Evolutionary conservation across 2,329 filamentous ascomycete species (phyloP), one percentile per base, ranked within the genome.

Genomic region (Neoscytalidium dimidiatum): DNA sequence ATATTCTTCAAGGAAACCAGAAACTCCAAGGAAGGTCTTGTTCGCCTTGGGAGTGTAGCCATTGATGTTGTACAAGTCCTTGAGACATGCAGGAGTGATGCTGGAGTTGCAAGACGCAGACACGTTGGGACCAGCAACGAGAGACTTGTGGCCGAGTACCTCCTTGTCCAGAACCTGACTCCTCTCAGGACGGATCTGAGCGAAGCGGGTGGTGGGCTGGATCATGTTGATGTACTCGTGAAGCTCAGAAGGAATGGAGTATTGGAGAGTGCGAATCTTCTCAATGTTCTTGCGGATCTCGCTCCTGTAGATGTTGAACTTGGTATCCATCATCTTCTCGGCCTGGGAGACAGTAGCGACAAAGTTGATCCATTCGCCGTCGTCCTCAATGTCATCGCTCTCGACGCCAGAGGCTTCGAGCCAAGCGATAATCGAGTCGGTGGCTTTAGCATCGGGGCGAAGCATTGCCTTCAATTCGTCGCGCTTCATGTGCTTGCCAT

Each of bases 161-260:
- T 69, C 52, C 41, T 64, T 63, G 33, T 73, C 71, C 21, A 74
- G 64, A 13, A 79, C 72, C 6, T 75, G 74, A 28, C 73, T 79
- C 49, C 69, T 72, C 64, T 84, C 81, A 2, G 82, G 69, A 31
- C 73, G 74, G 23, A 84, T 79, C 64, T 82, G 78, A 19, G 85
- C 84, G 66, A 90, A 90, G 43, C 84, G 81, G 3, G 86, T 90
- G 0, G 88, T 90, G 0, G 88, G 88, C 73, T 90, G 86, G 56
- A 90, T 85, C 71, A 89, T 81, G 65, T 86, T 84, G 65, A 91
- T 81, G 69, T 86, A 80, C 48, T 78, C 70, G 61, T 82, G 80
- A 7, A 91, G 74, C 0, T 81, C 74, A 58, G 79, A 79, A 0
- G 88, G 89, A 1, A 91, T 81, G 0, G 86, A 89, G 75, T 91